phyloP scores from a whole-genome alignment of 2,329 filamentous ascomycete species.

The Fusarium coicis region DNA sequence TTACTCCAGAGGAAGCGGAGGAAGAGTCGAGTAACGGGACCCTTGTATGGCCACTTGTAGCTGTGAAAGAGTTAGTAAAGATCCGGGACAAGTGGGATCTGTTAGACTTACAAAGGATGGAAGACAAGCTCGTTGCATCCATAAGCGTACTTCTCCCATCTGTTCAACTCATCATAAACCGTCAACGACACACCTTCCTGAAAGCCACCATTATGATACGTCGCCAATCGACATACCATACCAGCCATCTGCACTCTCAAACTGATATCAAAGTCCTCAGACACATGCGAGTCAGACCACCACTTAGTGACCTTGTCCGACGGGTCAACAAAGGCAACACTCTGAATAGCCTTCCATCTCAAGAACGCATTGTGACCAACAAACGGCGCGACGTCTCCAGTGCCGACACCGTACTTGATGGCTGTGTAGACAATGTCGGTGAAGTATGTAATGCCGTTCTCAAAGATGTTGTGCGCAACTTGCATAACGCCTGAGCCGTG shows the following conservation, averaged over 20 bases:
- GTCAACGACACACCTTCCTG: conserved; percentile 79
- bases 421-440: conserved; percentile 81
- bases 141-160: conserved; percentile 80
- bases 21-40: conserved; percentile 71
- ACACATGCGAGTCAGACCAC: conserved; percentile 81
- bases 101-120: conserved; percentile 62
- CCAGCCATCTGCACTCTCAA: conserved; percentile 76
- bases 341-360: conserved; percentile 64
- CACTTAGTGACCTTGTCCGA: conserved; percentile 69
- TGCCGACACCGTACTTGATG: conserved; percentile 76
- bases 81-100: too few relatives aligned
- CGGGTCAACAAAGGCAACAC: conserved; percentile 36
- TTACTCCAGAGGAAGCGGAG: conserved; percentile 42
- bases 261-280: conserved; percentile 82
- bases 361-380: conserved; percentile 83
- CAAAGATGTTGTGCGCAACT: conserved; percentile 76
- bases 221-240: conserved; percentile 74
- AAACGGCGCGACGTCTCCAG: conserved; percentile 78
- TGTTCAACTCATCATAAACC: conserved; percentile 76
- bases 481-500: conserved; percentile 82
- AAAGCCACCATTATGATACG: conserved; percentile 76
- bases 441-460: conserved; percentile 80
- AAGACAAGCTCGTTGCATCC: conserved; percentile 78
- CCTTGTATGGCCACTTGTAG: conserved; percentile 66
- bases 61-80: background rate